phyloP scores from a whole-genome alignment of 192 early-diverging fungal genomes.

The Piromyces finnis region DNA sequence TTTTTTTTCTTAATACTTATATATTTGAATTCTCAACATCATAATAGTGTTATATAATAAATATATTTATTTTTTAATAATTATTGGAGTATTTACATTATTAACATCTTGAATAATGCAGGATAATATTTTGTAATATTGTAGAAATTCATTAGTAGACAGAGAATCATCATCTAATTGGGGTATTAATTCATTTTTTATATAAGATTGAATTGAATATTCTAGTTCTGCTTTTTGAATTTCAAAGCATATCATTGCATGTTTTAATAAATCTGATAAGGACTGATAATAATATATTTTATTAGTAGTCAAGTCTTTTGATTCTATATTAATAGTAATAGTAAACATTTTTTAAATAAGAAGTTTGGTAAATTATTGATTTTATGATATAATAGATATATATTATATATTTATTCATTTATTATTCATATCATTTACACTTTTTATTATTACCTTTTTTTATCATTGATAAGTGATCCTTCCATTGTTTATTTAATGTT shows the following conservation, averaged over 20 bases:
- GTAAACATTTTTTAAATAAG: too few species aligned
- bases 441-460: neutral
- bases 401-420: too few species aligned
- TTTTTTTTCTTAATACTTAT: too few species aligned
- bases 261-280: neutral
- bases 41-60: too few species aligned
- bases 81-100: neutral
- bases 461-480: neutral
- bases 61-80: neutral
- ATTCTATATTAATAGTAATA: neutral
- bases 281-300: neutral
- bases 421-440: too few species aligned
- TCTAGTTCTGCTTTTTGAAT: neutral
- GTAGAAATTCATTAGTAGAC: neutral
- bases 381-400: too few species aligned
- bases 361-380: too few species aligned
- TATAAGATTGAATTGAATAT: neutral
- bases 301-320: neutral
- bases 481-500: neutral
- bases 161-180: neutral
- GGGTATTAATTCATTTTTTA: neutral
- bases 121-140: neutral
- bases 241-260: neutral
- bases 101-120: neutral
- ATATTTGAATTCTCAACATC: too few species aligned